Percentiles rank a stretch among this genome's conserved stretches.
phyloP scores from a whole-genome alignment of 805 yeast species.

The Metschnikowia hibisci region DNA sequence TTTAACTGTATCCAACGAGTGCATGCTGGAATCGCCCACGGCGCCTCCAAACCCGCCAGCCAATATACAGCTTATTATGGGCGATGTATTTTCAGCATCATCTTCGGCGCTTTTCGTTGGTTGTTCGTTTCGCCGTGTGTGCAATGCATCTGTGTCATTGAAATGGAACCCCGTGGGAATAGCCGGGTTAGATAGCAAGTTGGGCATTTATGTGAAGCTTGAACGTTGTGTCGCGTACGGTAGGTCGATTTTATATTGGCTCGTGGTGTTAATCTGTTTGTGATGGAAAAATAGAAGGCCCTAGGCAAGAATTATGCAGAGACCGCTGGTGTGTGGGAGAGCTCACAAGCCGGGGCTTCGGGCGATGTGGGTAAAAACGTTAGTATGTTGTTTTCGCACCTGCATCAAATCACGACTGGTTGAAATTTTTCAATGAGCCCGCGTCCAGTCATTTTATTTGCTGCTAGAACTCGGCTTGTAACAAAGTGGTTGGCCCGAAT shows the following conservation, averaged over 20 bases:
- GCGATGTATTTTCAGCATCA: constrained; percentile 24
- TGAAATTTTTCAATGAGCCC: constrained; percentile 2
- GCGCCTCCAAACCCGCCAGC: constrained; percentile 97
- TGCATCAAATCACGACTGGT: not conserved
- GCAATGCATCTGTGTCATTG: constrained; percentile 9
- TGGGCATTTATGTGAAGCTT: constrained; percentile 10
- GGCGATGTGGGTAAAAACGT: constrained; percentile 1
- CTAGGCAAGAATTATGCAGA: too few species aligned
- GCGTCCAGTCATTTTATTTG: constrained; percentile 3
- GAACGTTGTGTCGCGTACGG: too few species aligned
- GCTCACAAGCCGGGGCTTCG: not conserved
- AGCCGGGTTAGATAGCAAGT: constrained; percentile 16
- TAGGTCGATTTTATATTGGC: too few species aligned
- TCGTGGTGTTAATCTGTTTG: too few species aligned
- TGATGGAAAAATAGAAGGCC: too few species aligned
- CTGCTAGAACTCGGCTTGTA: not conserved
- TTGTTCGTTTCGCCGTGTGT: not conserved
- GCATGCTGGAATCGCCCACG: constrained; percentile 90
- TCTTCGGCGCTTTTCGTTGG: not conserved
- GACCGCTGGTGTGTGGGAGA: not conserved
- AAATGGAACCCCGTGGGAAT: constrained; percentile 20
- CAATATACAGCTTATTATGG: constrained; percentile 58
- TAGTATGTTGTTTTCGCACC: constrained; percentile 1
- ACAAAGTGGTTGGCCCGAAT: too few species aligned
- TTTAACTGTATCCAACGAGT: constrained; percentile 92